Conservation (phyloP, 768 basidiomycete species). For the Galerina sulciceps region DNA sequence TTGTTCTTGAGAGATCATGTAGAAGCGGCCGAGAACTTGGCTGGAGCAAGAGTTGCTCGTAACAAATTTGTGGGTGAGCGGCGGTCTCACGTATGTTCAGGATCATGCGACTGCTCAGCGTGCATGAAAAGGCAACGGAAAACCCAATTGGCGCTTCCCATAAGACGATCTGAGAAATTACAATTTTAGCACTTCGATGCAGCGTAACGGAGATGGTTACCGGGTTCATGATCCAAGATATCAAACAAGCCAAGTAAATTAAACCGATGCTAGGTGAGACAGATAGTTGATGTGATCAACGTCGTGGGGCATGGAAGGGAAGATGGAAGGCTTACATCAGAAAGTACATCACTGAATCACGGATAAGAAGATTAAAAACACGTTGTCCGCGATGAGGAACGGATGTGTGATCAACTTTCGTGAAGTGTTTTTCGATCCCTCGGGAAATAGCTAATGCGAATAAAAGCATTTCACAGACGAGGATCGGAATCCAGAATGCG, state of each 20-base stretch:
- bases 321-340: not conserved
- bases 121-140: not conserved
- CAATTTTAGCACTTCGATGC: not conserved
- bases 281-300: not conserved
- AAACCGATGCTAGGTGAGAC: not conserved
- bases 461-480: not conserved
- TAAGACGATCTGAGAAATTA: not conserved
- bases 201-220: not conserved
- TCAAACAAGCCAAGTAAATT: not conserved
- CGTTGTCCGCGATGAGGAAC: not conserved
- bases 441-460: not conserved
- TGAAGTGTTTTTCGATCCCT: not conserved
- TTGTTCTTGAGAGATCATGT: no score
- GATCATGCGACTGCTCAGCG: not conserved
- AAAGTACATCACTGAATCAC: conserved; percentile 4
- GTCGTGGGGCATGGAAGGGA: not conserved
- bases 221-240: not conserved
- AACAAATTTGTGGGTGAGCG: no score
- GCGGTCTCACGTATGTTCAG: not conserved
- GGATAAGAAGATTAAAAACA: not conserved
- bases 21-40: no score
- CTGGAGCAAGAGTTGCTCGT: no score
- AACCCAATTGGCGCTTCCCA: not conserved
- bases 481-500: not conserved
- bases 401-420: not conserved